A percentile compares a stretch with the other conserved stretches of the same genome.
These are phyloP conservation scores for Drosera capensis DNA, from an alignment of 148 eudicot species.

Conservation along the genomic window DNA sequence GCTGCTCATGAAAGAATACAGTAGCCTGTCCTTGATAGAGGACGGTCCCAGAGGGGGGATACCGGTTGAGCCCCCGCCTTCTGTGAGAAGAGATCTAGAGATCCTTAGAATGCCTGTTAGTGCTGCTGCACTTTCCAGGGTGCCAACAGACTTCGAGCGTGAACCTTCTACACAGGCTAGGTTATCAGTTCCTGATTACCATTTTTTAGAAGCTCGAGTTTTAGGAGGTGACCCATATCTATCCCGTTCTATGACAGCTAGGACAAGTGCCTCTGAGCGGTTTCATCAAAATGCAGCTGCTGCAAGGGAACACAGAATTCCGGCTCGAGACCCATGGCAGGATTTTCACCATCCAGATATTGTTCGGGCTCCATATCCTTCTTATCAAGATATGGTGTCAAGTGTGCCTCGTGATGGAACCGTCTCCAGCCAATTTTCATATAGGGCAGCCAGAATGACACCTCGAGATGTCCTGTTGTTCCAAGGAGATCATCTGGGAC, in stretches of 20 bases:
- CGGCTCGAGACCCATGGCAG: constrained; percentile 5
- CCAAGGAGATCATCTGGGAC: too few species aligned
- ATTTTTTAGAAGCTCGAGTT: constrained; percentile 6
- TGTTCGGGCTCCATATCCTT: too few species aligned
- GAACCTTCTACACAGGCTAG: constrained; percentile 21
- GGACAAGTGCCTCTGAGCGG: constrained; percentile 10
- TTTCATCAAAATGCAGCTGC: constrained; percentile 4
- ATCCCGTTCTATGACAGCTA: constrained; percentile 15
- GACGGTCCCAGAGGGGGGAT: constrained; percentile 6
- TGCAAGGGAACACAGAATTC: constrained; percentile 6
- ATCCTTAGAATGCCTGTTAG: constrained; percentile 27
- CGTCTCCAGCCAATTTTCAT: too few species aligned
- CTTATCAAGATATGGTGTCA: too few species aligned
- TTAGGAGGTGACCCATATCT: constrained; percentile 11
- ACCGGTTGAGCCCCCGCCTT: constrained; percentile 11
- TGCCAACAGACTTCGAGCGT: constrained; percentile 40
- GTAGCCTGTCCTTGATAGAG: constrained; percentile 11
- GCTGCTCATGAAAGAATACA: constrained; percentile 33
- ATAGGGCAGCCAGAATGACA: too few species aligned
- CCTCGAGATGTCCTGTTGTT: too few species aligned
- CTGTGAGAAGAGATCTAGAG: constrained; percentile 12
- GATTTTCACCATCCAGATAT: too few species aligned
- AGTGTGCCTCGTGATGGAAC: too few species aligned
- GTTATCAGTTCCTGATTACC: constrained; percentile 9
- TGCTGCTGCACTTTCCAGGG: constrained; percentile 51